Evolutionary conservation across 768 basidiomycete species (phyloP).

Genomic region (Podaxis sp.): DNA sequence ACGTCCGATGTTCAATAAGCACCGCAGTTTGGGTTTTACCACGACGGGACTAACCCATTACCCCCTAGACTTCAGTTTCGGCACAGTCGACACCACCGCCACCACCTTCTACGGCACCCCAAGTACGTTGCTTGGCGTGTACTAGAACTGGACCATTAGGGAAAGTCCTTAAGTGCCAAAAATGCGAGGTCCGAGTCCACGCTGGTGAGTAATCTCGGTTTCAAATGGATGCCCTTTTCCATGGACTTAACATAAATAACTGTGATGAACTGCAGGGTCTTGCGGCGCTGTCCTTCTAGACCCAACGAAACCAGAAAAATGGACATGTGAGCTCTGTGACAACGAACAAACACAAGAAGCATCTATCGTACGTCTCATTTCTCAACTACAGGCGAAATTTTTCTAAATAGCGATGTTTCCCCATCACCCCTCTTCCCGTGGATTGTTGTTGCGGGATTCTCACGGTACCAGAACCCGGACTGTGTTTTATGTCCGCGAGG

Average conservation of each 20-base stretch:
- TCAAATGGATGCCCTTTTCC: neutral
- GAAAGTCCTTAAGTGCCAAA: constrained; percentile 77
- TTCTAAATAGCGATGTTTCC: neutral
- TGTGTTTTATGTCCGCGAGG: constrained; percentile 81
- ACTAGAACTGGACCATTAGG: constrained; percentile 68
- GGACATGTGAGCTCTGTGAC: constrained; percentile 85
- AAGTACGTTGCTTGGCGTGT: constrained; percentile 73
- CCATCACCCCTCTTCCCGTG: neutral
- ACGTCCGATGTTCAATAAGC: constrained; percentile 1
- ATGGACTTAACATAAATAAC: constrained; percentile 7
- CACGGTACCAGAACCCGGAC: constrained; percentile 56
- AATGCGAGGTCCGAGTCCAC: constrained; percentile 77
- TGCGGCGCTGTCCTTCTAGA: constrained; percentile 68
- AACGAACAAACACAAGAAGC: constrained; percentile 81
- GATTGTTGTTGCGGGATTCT: neutral
- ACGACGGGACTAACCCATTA: neutral
- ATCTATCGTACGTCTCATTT: constrained; percentile 54
- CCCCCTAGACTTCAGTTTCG: constrained; percentile 40
- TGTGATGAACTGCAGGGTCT: constrained; percentile 30
- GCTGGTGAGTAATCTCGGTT: constrained; percentile 48
- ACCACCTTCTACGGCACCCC: constrained; percentile 43
- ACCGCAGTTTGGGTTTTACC: neutral
- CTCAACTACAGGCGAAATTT: neutral
- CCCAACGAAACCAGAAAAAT: constrained; percentile 59
- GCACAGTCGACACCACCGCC: constrained; percentile 66